Percentiles rank a stretch among this genome's conserved stretches.
These are phyloP conservation scores for Lodderomyces oxycetoniae DNA, from an alignment of 1,139 yeast species.

Conservation along the genomic window DNA sequence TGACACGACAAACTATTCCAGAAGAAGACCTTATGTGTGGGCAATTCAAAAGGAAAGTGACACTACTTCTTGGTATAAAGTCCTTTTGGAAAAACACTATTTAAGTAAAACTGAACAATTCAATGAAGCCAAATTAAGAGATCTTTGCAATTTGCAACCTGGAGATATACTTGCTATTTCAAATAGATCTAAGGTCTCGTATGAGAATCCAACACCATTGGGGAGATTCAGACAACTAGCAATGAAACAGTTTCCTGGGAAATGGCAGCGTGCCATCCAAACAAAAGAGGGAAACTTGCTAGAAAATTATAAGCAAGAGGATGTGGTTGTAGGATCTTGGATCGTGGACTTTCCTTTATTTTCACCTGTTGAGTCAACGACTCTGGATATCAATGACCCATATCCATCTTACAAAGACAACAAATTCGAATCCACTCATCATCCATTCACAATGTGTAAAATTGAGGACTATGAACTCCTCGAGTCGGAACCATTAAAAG, in stretches of 20 bases:
- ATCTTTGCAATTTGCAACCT: conserved; percentile 37
- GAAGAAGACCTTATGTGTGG: conserved; percentile 57
- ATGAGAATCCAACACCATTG: conserved; percentile 93
- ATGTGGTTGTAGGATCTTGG: conserved; percentile 71
- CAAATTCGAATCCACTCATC: conserved; percentile 72
- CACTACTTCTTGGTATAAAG: conserved; percentile 40
- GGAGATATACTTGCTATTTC: conserved; percentile 79
- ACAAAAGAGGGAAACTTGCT: conserved; percentile 17
- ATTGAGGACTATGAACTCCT: conserved; percentile 60
- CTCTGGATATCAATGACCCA: conserved; percentile 28
- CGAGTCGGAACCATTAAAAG: conserved; percentile 52
- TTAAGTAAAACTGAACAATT: conserved; percentile 16
- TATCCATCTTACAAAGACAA: conserved; percentile 60
- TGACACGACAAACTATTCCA: conserved; percentile 46
- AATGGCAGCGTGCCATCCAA: conserved; percentile 45
- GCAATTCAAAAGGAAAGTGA: conserved; percentile 41
- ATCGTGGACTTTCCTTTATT: conserved; percentile 87
- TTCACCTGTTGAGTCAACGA: conserved; percentile 55
- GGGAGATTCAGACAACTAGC: conserved; percentile 81
- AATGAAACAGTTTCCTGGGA: conserved; percentile 47
- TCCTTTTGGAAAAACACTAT: conserved; percentile 28
- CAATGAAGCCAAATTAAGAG: conserved; percentile 21
- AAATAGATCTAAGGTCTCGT: conserved; percentile 59
- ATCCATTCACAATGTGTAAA: conserved; percentile 93
- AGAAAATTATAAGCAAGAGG: conserved; percentile 18